These are phyloP conservation scores for Aspergillus quadrilineatus DNA, from an alignment of 2,329 filamentous ascomycete species.

Conservation along the genomic window DNA sequence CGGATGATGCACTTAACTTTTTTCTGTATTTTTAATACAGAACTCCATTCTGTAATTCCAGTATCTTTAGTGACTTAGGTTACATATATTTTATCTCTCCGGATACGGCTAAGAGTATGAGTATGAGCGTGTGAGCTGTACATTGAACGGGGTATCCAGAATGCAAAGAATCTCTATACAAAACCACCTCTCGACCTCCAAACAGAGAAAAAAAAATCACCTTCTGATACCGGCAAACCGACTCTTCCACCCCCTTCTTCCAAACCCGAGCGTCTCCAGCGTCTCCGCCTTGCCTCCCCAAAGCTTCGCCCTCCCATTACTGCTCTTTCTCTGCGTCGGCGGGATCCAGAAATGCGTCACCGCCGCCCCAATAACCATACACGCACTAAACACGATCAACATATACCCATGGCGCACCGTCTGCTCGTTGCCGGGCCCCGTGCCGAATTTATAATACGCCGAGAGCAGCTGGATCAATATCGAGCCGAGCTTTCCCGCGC, in stretches of 20 bases:
- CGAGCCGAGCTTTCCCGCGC: slow-evolving; percentile 54
- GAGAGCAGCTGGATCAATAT: slow-evolving; percentile 44
- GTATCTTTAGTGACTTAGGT: background rate
- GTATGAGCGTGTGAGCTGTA: too few relatives aligned
- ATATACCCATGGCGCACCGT: slow-evolving; percentile 42
- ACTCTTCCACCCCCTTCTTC: slow-evolving; percentile 38
- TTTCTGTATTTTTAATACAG: too few relatives aligned
- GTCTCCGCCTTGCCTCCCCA: slow-evolving; percentile 40
- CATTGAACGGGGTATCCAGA: background rate
- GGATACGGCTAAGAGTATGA: too few relatives aligned
- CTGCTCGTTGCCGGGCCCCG: slow-evolving; percentile 29
- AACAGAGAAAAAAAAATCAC: background rate
- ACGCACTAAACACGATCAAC: slow-evolving; percentile 42
- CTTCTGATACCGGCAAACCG: slow-evolving; percentile 26
- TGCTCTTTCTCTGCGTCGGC: slow-evolving; percentile 33
- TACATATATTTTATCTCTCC: too few relatives aligned
- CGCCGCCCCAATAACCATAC: slow-evolving; percentile 43
- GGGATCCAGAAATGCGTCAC: slow-evolving; percentile 45
- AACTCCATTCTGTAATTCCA: background rate
- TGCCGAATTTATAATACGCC: slow-evolving; percentile 41
- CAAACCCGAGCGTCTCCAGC: slow-evolving; percentile 41
- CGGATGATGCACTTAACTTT: slow-evolving; percentile 50
- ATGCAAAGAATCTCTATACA: background rate
- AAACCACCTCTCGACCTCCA: background rate
- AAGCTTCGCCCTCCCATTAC: slow-evolving; percentile 25